phyloP scores from a whole-genome alignment of 129 eudicot genomes.

The Artemisia annua region DNA sequence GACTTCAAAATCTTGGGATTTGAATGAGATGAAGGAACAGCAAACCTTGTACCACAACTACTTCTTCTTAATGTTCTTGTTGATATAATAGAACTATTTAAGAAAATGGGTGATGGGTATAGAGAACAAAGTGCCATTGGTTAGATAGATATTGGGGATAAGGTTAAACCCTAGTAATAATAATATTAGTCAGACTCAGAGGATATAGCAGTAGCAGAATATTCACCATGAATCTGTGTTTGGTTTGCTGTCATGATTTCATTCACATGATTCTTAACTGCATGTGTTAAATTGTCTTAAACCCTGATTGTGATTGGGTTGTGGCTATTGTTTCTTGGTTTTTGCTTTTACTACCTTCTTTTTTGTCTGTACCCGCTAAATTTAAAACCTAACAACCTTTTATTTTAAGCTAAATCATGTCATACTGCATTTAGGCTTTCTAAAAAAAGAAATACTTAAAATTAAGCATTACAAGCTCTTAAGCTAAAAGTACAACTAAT shows the following conservation, averaged over 20 bases:
- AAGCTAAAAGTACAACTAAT: too few relatives aligned
- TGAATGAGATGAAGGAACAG: conserved; percentile 69
- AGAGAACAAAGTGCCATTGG: conserved; percentile 47
- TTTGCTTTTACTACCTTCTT: background rate
- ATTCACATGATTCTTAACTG: conserved; percentile 27
- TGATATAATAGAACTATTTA: background rate
- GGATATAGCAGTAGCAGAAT: conserved; percentile 15
- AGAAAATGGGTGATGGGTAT: conserved; percentile 18
- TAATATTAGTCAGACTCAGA: background rate
- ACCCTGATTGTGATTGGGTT: background rate
- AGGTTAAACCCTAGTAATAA: conserved; percentile 50
- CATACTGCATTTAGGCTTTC: too few relatives aligned
- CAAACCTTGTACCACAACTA: conserved; percentile 4
- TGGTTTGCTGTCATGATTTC: conserved; percentile 30
- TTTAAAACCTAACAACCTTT: too few relatives aligned
- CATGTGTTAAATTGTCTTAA: conserved; percentile 18
- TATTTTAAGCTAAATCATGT: too few relatives aligned
- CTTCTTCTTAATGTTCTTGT: conserved; percentile 18
- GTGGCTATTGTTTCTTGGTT: background rate
- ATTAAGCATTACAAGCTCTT: too few relatives aligned
- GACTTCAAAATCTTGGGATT: conserved; percentile 73
- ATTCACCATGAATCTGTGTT: conserved; percentile 15
- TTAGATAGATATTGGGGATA: background rate
- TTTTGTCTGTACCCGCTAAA: too few relatives aligned
- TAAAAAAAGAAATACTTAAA: too few relatives aligned